Percentiles rank a stretch among this genome's conserved stretches.
Evolutionary conservation across 2,329 filamentous ascomycete species (phyloP).

Genomic region (Talaromyces sp.): DNA sequence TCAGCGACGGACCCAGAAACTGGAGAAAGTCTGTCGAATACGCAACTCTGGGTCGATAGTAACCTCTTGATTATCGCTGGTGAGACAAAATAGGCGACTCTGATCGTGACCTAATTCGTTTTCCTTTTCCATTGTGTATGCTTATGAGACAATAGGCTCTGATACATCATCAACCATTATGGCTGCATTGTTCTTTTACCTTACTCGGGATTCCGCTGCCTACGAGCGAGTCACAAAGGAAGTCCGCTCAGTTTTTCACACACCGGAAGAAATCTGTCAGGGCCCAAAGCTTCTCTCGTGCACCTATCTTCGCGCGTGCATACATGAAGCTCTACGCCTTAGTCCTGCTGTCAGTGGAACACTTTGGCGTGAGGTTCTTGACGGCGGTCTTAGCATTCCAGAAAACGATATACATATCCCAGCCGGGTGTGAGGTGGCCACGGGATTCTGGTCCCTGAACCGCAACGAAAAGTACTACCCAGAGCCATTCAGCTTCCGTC

Average conservation of each 20-base stretch:
- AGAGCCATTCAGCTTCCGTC: background rate
- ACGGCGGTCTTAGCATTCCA: background rate
- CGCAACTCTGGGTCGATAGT: too few species aligned
- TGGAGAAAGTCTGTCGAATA: background rate
- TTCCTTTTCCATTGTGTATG: too few species aligned
- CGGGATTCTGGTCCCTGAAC: conserved; percentile 2
- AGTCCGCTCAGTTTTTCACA: background rate
- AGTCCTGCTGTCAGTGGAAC: background rate
- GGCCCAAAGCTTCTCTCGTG: background rate
- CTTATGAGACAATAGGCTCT: too few species aligned
- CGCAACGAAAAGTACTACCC: conserved; percentile 11
- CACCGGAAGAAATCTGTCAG: background rate
- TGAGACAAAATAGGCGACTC: background rate
- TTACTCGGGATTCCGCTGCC: conserved; percentile 1
- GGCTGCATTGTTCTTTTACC: conserved; percentile 4
- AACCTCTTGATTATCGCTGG: too few species aligned
- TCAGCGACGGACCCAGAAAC: conserved; percentile 9
- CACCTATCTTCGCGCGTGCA: conserved; percentile 7
- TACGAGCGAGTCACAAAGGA: background rate
- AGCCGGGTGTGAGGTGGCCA: conserved; percentile 1
- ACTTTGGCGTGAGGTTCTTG: conserved; percentile 7
- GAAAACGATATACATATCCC: background rate
- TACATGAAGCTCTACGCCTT: conserved; percentile 7
- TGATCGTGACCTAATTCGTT: too few species aligned
- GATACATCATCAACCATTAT: conserved; percentile 7